Base-by-base conservation (phyloP, 305 asterid species). In the Fraxinus latifolia region DNA sequence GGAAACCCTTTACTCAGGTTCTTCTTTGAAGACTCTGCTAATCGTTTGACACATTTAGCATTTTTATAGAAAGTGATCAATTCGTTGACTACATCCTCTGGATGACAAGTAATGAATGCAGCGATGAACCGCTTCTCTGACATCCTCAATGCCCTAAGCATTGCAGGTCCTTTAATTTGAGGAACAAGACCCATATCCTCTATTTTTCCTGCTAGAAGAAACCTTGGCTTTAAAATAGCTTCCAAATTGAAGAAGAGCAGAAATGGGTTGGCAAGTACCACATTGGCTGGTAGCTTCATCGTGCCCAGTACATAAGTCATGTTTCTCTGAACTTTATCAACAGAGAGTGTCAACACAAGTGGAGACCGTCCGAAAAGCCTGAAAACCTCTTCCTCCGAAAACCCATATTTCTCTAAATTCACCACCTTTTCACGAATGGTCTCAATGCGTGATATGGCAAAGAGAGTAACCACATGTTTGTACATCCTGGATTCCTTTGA, bases 61-160 rank as follows among this genome's bases (percentile, higher is more conserved):
- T 80, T 78, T 31, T 25, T 83, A 55, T 87, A 94, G 55, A 73
- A 88, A 0, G 82, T 73, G 73, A 83, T 83, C 89, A 94, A 85
- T 79, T 91, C 94, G 29, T 71, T 73, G 21, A 92, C 90, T 81
- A 90, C 88, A 3, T 84, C 84, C 77, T 80, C 79, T 0, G 90
- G 88, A 83, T 94, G 98, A 76, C 94, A 89, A 67, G 58, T 83
- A 58, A 92, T 83, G 82, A 90, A 94, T 23, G 83, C 92, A 32
- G 87, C 42, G 82, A 86, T 25, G 84, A 94, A 92, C 71, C 95
- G 88, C 79, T 91, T 84, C 44, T 94, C 95, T 0, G 89, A 80
- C 97, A 94, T 94, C 88, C 98, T 88, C 85, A 94, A 76, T 60
- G 97, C 93, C 77, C 84, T 90, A 76, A 93, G 55, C 91, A 94